A percentile compares a stretch with the other conserved stretches of the same genome.
These are phyloP conservation scores for Vanrija humicola DNA, from an alignment of 1,284 basidiomycete species.

Conservation along the genomic window DNA sequence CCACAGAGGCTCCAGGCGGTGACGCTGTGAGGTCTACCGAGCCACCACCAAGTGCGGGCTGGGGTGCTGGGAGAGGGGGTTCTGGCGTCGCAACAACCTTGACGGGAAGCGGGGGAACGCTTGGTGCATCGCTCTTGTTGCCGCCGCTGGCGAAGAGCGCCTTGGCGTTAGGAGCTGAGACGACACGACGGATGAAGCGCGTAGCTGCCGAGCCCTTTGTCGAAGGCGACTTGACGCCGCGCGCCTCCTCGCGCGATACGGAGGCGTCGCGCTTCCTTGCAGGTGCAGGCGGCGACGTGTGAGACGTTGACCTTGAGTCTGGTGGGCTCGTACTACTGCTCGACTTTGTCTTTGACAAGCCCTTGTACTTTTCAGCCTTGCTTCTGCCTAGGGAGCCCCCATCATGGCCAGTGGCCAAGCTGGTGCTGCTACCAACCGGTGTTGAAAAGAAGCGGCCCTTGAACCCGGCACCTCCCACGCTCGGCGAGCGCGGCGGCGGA, in stretches of 20 bases:
- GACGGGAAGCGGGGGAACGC: slow-evolving; percentile 35
- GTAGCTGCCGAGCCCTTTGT: slow-evolving; percentile 53
- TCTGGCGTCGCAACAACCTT: slow-evolving; percentile 8
- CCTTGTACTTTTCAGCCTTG: slow-evolving; percentile 26
- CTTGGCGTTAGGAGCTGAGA: slow-evolving; percentile 94
- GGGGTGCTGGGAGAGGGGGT: too few species aligned
- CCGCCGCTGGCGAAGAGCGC: slow-evolving; percentile 61
- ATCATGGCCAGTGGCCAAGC: background rate
- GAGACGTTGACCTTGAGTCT: background rate
- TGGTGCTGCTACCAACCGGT: slow-evolving; percentile 14
- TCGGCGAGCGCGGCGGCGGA: slow-evolving; percentile 4
- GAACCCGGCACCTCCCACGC: slow-evolving; percentile 11
- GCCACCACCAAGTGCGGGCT: too few species aligned
- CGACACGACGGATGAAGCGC: slow-evolving; percentile 87
- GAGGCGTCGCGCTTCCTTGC: background rate
- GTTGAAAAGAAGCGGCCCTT: slow-evolving; percentile 44
- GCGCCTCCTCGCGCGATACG: background rate
- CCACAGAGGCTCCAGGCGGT: slow-evolving; percentile 46
- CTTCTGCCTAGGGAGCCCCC: background rate
- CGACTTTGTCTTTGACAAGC: slow-evolving; percentile 16
- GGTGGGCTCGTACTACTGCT: background rate
- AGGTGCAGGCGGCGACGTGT: background rate
- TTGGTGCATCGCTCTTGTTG: slow-evolving; percentile 21
- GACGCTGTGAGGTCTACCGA: slow-evolving; percentile 19
- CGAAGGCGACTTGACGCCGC: slow-evolving; percentile 3